Base-by-base conservation (phyloP, 1,284 basidiomycete genomes). In the Rhodotorula sp. region DNA sequence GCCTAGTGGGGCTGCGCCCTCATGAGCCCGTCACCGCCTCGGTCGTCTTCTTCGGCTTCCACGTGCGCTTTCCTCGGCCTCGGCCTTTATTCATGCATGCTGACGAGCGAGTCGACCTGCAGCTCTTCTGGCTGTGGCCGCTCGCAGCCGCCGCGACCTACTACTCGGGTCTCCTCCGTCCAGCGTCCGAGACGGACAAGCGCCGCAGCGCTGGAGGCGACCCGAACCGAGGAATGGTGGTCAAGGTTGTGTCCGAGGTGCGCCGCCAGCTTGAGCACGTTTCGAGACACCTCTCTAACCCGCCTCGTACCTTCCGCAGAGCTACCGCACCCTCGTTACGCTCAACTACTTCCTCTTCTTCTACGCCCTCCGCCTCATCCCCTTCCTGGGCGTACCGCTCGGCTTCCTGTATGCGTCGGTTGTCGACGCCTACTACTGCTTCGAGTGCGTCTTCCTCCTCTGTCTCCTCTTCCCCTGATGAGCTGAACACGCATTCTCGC, bases 391-490 rank as follows among this genome's bases (percentile, higher is more conserved):
- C 8, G 83, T 86, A 1, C 72, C 83, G 4, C 80, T 85, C 5
- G 87, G 87, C 34, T 90, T 91, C 77, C 80, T 86, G 16, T 92
- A 91, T 78, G 82, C 91, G 64, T 92, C 90, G 78, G 91, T 91
- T 88, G 85, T 92, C 58, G 76, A 73, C 77, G 92, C 91, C 61
- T 93, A 91, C 80, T 93, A 93, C 80, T 91, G 89, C 81, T 93
- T 92, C 78, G 91, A 93, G 91, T 91, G 78, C 82, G 89, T 82
- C n/a, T 1, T 17, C 25, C n/a, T 12, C 56, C 27, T 46, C 41
- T 44, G 7, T 4, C 34, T 5, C 48, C n/a, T 23, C 41, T 8
- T 42, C 42, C 16, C 23, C 27, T 63, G 53, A n/a, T 3, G 54
- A 67, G 48, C 52, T 12, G 23, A 9, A 21, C 21, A 3, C 7